Conservation (phyloP, 1,284 basidiomycete genomes). For the Polyporus tsugae region DNA sequence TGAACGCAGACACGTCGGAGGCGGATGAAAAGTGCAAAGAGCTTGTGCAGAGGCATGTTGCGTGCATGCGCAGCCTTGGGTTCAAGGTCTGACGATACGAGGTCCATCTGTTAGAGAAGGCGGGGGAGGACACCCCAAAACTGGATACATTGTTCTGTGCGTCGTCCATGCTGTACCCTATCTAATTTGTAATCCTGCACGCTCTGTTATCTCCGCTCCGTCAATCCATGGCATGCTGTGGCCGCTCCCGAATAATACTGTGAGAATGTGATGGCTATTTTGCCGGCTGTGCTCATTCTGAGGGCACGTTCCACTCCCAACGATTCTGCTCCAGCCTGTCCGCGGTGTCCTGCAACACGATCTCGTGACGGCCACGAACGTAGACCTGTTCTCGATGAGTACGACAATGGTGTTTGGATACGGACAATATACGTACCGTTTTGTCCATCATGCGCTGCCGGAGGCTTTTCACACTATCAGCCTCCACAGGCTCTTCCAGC, state of each 20-base stretch:
- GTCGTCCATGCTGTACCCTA: conserved; percentile 4
- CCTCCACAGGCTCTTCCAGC: conserved; percentile 67
- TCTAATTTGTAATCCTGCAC: not conserved
- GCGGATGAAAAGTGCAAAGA: conserved; percentile 84
- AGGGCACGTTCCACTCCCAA: conserved; percentile 40
- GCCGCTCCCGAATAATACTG: not conserved
- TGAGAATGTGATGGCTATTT: not conserved
- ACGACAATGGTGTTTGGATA: not conserved
- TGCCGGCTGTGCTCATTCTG: conserved; percentile 21
- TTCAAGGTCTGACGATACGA: conserved; percentile 71
- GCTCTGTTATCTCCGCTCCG: not conserved
- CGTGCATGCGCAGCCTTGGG: conserved; percentile 90
- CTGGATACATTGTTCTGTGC: not conserved
- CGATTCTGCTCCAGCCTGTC: conserved; percentile 41
- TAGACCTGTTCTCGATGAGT: conserved; percentile 36
- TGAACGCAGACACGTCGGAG: conserved; percentile 74
- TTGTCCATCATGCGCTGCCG: conserved; percentile 67
- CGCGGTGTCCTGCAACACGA: conserved; percentile 41
- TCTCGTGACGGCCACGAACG: conserved; percentile 41
- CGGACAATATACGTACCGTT: conserved; percentile 47
- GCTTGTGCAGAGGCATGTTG: conserved; percentile 81
- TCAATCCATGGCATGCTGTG: not conserved
- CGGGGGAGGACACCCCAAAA: not conserved
- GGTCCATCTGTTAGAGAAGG: not conserved
- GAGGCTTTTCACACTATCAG: conserved; percentile 59